phyloP scores from a whole-genome alignment of 805 yeast genomes.

The Ogataea chonburiensis region DNA sequence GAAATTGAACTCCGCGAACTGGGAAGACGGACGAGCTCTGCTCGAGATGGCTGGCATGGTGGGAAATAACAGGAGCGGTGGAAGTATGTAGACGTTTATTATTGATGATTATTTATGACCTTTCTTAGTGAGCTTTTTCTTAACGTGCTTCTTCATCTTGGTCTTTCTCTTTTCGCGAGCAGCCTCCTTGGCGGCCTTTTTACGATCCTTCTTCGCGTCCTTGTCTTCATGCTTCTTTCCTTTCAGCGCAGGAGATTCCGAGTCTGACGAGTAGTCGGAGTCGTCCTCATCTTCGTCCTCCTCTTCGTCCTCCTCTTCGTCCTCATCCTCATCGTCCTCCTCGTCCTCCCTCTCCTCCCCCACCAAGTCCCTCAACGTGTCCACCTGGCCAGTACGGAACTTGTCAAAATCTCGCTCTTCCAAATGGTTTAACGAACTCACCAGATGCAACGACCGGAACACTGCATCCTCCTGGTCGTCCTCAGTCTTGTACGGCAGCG shows the following conservation, averaged over 20 bases:
- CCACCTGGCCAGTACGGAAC: constrained; percentile 76
- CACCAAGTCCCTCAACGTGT: constrained; percentile 65
- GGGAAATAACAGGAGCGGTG: constrained; percentile 47
- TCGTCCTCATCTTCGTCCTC: constrained; percentile 22
- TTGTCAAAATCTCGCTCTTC: constrained; percentile 88
- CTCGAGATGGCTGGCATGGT: constrained; percentile 77
- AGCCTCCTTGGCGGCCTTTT: constrained; percentile 72
- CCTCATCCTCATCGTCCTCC: constrained; percentile 31
- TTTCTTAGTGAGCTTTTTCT: constrained; percentile 70
- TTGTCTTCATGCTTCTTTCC: constrained; percentile 82
- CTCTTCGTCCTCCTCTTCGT: constrained; percentile 16
- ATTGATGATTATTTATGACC: constrained; percentile 20
- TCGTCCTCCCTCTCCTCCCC: constrained; percentile 34
- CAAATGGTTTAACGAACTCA: constrained; percentile 75
- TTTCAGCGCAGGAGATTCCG: constrained; percentile 35
- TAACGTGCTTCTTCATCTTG: constrained; percentile 79
- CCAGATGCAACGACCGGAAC: constrained; percentile 76
- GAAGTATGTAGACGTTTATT: constrained; percentile 38
- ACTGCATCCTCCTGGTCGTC: constrained; percentile 71
- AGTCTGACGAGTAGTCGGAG: constrained; percentile 5
- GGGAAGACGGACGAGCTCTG: constrained; percentile 82
- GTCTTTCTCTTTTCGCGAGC: constrained; percentile 76
- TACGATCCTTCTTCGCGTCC: constrained; percentile 71
- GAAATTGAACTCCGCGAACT: constrained; percentile 57
- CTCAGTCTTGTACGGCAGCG: constrained; percentile 57